Evolutionary conservation across 2,329 filamentous ascomycete genomes (phyloP).

Genomic region (Aspergillus ruber): DNA sequence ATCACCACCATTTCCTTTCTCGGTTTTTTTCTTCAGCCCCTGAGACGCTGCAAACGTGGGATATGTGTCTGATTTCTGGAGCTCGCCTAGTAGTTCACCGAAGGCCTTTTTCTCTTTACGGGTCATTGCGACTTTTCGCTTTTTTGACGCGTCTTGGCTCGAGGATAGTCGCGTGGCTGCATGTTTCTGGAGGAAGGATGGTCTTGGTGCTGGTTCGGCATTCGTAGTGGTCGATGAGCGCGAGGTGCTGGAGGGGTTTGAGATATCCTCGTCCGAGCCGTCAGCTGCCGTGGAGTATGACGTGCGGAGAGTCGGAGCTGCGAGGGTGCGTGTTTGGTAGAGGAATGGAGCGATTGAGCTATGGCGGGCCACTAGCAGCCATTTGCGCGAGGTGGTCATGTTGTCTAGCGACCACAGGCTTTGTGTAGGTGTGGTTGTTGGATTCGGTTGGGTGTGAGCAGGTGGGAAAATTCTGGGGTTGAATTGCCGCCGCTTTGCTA

Average conservation of each 20-base stretch:
- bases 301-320: constrained; percentile 4
- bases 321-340: constrained; percentile 63
- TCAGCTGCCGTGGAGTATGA: neutral
- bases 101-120: constrained; percentile 15
- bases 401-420: neutral
- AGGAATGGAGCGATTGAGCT: constrained; percentile 57
- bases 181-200: constrained; percentile 12
- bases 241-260: neutral
- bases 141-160: neutral
- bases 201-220: constrained; percentile 8
- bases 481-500: neutral
- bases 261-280: neutral
- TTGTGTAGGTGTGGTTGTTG: neutral
- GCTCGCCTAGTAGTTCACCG: constrained; percentile 13
- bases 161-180: constrained; percentile 6
- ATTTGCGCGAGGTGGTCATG: constrained; percentile 27
- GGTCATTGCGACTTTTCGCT: constrained; percentile 13
- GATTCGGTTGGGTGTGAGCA: neutral
- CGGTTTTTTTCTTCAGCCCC: neutral
- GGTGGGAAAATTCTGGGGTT: neutral
- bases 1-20: constrained; percentile 9
- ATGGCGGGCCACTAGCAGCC: constrained; percentile 19
- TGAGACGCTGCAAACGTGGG: neutral
- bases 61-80: constrained; percentile 1
- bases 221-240: neutral